Evolutionary conservation across 306 rosid genomes (phyloP).

Genomic region (Comarum palustre): DNA sequence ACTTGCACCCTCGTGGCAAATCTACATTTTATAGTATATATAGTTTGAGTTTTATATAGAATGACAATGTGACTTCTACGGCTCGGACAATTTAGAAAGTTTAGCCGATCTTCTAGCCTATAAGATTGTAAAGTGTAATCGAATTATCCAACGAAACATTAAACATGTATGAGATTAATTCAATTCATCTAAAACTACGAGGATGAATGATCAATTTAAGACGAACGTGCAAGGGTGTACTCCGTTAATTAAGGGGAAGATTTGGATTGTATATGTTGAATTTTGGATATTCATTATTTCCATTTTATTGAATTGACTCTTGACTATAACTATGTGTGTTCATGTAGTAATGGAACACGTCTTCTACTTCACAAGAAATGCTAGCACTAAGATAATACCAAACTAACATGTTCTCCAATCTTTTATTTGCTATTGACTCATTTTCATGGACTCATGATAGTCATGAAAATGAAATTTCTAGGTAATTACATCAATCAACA

Average conservation of each 20-base stretch:
- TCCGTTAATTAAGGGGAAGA: background rate
- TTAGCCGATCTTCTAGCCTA: background rate
- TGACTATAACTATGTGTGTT: constrained; percentile 6
- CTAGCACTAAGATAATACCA: background rate
- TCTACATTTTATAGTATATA: background rate
- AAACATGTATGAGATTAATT: background rate
- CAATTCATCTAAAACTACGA: background rate
- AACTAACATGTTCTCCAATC: background rate
- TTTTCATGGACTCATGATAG: background rate
- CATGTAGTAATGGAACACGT: background rate
- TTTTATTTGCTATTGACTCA: background rate
- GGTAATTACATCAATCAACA: background rate
- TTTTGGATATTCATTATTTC: background rate
- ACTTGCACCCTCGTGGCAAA: background rate
- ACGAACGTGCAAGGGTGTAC: background rate
- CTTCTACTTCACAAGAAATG: constrained; percentile 5
- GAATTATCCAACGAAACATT: background rate
- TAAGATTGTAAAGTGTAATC: background rate
- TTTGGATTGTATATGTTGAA: background rate
- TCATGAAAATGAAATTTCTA: background rate
- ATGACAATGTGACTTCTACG: background rate
- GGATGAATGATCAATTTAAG: background rate
- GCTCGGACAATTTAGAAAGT: background rate
- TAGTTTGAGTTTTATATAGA: background rate
- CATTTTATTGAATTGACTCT: constrained; percentile 5